Evolutionary conservation across 2,329 filamentous ascomycete species (phyloP), one percentile per base, ranked within the genome.

Genomic region (Lasiodiplodia theobromae): DNA sequence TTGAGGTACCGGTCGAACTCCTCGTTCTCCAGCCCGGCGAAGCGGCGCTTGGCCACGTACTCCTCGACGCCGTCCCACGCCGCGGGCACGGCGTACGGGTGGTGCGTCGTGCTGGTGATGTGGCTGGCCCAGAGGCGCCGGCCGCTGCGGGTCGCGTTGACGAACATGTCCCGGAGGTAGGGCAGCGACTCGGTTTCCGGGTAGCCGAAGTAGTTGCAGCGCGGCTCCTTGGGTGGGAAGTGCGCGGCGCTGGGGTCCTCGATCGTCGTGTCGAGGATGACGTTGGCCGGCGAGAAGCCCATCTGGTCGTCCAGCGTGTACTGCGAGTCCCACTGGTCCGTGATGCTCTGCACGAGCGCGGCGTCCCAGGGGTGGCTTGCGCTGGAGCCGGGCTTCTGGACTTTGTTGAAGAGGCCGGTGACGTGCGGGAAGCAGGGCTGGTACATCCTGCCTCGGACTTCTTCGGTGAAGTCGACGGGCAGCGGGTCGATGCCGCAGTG

Each of bases 191-290:
- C 80, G 5, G 76, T 75, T 69, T 84, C 82, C 5, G 81, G 72
- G 65, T 73, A 82, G 69, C 82, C 82, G 71, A 83, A 84, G 69
- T 83, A 84, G 70, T 83, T 83, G 68, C 78, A 72, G 65, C 77
- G 74, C 69, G 75, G 63, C 38, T 74, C 65, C 28, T 66, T 66
- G 16, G 69, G 69, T 68, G 71, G 78, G 69, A 71, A 82, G 71
- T 78, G 71, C 60, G 77, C 78, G 16, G 78, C 74, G 2, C 57
- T 63, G 5, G 69, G 66, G 23, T 74, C 69, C 4, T 69, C 70
- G 10, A 81, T 71, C 54, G 66, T 69, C 4, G 58, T n/a, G 21
- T 56, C 64, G 18, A 56, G 52, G 10, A 67, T 11, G 44, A 47
- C n/a, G 44, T 58, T 28, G 47, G 38, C 10, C 18, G 47, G 18